Evolutionary conservation across 2,329 filamentous ascomycete genomes (phyloP), one percentile per base, ranked within the genome.

Genomic region (Fusarium coffeatum): DNA sequence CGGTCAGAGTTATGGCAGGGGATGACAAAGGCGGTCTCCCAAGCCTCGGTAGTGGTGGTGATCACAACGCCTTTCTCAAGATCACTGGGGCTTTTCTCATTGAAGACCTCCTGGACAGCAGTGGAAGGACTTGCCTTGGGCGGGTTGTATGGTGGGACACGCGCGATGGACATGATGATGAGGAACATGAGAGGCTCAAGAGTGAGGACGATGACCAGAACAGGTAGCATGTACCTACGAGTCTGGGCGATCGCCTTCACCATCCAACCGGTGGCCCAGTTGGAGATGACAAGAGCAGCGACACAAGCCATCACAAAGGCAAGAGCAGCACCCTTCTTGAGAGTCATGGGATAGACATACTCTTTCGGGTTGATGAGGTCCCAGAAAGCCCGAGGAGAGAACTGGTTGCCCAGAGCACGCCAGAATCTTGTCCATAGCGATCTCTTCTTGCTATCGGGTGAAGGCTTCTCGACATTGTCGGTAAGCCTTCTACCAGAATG

Each of bases 121-220:
- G 6, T 8, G 0, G 12, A 23, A 7, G 42, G 11, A 15, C 5
- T 6, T 10, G 22, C n/a, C 42, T 23, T 60, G 4, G 57, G 58
- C 3, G 53, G 32, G 5, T 58, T 60, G 2, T 48, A 58, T 2
- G 53, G 34, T 1, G 54, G 58, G 4, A 60, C 54, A 2, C 57
- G 37, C 0, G 58, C 58, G 28, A 60, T 60, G 5, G 54, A 58
- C 3, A 60, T 8, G 5, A 60, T 60, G 11, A 58, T 60, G 23
- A 60, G 53, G n/a, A 58, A 60, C 53, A 60, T 60, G 3, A 58
- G 58, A 13, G 56, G 56, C 9, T 59, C 56, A 6, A 59, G 41
- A 5, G 56, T 59, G 7, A 59, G 56, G 3, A 59, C 56, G 12
- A 59, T 59, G 3, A 59, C 51, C 3, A 59, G 30, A 11, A 59